These are phyloP conservation scores for Trametes sanguinea DNA, from an alignment of 768 basidiomycete genomes.

Conservation along the genomic window DNA sequence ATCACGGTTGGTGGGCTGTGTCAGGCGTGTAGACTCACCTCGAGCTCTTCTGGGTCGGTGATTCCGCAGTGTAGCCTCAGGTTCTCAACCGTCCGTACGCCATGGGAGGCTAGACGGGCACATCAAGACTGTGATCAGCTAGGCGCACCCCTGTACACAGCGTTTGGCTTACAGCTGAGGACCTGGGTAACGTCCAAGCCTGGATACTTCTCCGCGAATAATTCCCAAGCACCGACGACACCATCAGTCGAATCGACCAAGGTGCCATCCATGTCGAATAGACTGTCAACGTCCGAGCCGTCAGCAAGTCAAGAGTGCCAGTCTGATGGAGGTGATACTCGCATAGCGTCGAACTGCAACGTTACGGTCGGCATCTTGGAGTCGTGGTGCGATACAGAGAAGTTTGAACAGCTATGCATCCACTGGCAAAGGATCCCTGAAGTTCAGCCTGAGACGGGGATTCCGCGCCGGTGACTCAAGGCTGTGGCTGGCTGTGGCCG, in stretches of 20 bases:
- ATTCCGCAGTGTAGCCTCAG: slow-evolving; percentile 71
- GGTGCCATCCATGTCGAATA: slow-evolving; percentile 87
- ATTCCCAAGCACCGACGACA: slow-evolving; percentile 80
- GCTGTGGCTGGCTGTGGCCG: neutral
- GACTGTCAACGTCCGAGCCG: slow-evolving; percentile 38
- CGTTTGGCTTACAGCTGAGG: slow-evolving; percentile 53
- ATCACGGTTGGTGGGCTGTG: neutral
- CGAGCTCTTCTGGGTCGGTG: slow-evolving; percentile 63
- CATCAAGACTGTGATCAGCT: neutral
- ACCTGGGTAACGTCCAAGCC: slow-evolving; percentile 59
- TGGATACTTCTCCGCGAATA: slow-evolving; percentile 72
- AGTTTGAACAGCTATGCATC: neutral
- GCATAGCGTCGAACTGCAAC: slow-evolving; percentile 45
- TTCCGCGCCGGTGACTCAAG: slow-evolving; percentile 9
- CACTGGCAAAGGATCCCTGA: neutral
- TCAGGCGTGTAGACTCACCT: slow-evolving; percentile 45
- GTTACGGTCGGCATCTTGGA: slow-evolving; percentile 35
- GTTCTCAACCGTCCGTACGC: slow-evolving; percentile 83
- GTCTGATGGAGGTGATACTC: slow-evolving; percentile 19
- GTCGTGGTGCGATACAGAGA: neutral
- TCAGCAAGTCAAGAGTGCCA: neutral
- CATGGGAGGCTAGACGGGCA: slow-evolving; percentile 62
- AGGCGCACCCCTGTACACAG: too few relatives aligned
- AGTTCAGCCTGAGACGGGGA: neutral
- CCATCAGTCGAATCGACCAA: slow-evolving; percentile 82